Base-by-base conservation (phyloP, 2,329 filamentous ascomycete genomes). In the Aspergillus clavatus region DNA sequence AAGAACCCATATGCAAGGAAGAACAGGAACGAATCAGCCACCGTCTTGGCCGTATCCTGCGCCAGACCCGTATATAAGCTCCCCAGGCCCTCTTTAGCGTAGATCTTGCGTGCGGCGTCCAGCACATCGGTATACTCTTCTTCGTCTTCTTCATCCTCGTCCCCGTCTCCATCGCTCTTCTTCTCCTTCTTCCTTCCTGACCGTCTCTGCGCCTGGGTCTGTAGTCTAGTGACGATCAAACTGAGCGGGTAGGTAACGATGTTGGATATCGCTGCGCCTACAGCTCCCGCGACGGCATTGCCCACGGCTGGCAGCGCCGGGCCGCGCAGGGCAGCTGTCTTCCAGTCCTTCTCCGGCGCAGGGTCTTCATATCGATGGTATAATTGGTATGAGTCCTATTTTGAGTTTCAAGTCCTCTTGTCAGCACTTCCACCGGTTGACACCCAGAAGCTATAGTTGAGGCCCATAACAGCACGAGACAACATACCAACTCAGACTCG, bases 1-100 rank as follows among this genome's bases (percentile, higher is more conserved):
- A 82, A 56, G 43, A 77, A 78, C 2, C 72, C 86, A 69, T 95
- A 94, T 47, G 87, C 84, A 14, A 91, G 76, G 70, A 94, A 94
- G 73, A 94, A 94, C 41, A 94, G 74, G 62, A 93, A 91, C 45
- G 84, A 87, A 70, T 93, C 88, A 23, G 81, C 76, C 18, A 83
- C 74, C 19, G 80, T 82, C 65, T 86, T 88, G 57, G 72, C 75
- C 8, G 84, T 80, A 59, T 87, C 84, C 27, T 79, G 75, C 5
- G 75, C 68, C 1, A 86, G 65, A 21, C 84, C 84, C 19, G 73
- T 76, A 61, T 86, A 95, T 53, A 95, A 83, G 1, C 84, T 86
- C 14, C 83, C 53, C 3, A 86, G 82, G n/a, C 87, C 87, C 65
- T 89, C 86, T 24, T 78, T 73, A 26, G 73, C 70, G 58, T 84